Evolutionary conservation across 2,329 filamentous ascomycete genomes (phyloP).

Genomic region (Trichoderma sp.): DNA sequence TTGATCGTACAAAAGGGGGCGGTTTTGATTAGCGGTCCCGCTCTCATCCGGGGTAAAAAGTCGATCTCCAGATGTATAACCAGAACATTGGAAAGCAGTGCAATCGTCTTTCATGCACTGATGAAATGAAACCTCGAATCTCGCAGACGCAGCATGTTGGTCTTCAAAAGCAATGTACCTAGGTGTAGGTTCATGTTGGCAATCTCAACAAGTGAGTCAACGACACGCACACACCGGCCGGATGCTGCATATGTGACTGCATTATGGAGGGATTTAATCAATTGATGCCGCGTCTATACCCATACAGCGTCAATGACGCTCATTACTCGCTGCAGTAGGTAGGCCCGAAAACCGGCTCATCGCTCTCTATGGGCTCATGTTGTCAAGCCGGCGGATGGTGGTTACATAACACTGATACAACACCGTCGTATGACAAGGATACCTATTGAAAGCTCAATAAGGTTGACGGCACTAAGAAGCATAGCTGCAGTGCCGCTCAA

Average conservation of each 20-base stretch:
- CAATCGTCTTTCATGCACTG: background rate
- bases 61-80: background rate
- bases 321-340: background rate
- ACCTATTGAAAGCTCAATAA: background rate
- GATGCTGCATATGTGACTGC: background rate
- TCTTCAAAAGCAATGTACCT: background rate
- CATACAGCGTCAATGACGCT: background rate
- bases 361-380: background rate
- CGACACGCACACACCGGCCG: background rate
- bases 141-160: slow-evolving; percentile 4
- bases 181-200: slow-evolving; percentile 15
- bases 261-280: background rate
- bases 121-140: background rate
- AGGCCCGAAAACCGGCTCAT: slow-evolving; percentile 5
- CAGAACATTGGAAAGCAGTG: background rate
- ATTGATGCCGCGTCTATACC: background rate
- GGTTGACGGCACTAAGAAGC: background rate
- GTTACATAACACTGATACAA: no score
- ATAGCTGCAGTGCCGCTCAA: background rate
- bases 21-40: slow-evolving; percentile 18
- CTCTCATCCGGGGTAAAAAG: slow-evolving; percentile 10
- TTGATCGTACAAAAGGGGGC: background rate
- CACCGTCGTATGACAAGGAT: background rate
- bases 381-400: background rate
- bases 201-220: background rate